A percentile compares a stretch with the other conserved stretches of the same genome.
Conservation (phyloP, 441 rosid genomes). For the Gossypium davidsonii region DNA sequence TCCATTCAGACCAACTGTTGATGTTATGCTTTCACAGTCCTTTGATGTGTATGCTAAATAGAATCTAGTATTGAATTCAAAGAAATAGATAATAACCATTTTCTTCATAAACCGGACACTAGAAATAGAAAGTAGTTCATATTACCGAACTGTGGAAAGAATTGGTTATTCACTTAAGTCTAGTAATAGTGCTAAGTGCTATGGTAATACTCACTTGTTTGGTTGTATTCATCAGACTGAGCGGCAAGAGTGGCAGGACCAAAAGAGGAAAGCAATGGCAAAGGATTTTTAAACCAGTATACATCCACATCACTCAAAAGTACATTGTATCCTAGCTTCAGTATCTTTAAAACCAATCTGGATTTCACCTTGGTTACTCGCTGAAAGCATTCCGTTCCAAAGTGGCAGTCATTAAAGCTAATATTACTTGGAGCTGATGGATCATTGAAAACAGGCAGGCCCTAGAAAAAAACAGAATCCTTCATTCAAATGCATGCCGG, state of each 20-base stretch:
- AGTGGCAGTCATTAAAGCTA: constrained; percentile 89
- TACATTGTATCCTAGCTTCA: constrained; percentile 80
- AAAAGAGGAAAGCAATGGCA: constrained; percentile 58
- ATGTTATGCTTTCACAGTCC: neutral
- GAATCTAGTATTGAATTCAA: neutral
- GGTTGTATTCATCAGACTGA: constrained; percentile 82
- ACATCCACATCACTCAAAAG: constrained; percentile 86
- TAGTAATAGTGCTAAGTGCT: neutral
- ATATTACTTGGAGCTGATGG: constrained; percentile 64
- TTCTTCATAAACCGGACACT: neutral
- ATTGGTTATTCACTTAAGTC: neutral
- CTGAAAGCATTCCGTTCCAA: constrained; percentile 89
- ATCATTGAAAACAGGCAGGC: constrained; percentile 79
- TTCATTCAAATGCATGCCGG: constrained; percentile 10
- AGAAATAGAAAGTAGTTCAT: neutral
- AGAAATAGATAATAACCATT: neutral
- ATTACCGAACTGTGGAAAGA: constrained; percentile 6
- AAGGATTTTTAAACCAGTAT: constrained; percentile 77
- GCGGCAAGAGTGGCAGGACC: constrained; percentile 73
- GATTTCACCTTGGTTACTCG: constrained; percentile 89
- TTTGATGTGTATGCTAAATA: neutral
- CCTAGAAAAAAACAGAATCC: constrained; percentile 36
- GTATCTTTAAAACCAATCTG: constrained; percentile 70
- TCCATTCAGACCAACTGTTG: neutral
- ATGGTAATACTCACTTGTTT: constrained; percentile 44